Percentiles rank a stretch among this genome's conserved stretches.
phyloP scores from a whole-genome alignment of 768 basidiomycete genomes.

The Pholiota conissans region DNA sequence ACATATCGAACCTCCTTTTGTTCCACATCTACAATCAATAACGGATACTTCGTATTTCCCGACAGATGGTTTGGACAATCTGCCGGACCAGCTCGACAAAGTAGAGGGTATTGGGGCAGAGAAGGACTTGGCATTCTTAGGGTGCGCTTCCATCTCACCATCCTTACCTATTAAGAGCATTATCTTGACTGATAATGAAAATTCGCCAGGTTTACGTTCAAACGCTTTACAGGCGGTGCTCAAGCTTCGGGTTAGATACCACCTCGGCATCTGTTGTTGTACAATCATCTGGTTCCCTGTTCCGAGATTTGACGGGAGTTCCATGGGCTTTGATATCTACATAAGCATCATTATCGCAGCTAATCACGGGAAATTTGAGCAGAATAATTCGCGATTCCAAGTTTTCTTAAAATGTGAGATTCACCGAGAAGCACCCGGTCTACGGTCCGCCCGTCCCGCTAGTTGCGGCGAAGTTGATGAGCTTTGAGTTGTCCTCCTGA shows the following conservation, averaged over 20 bases:
- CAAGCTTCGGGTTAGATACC: constrained; percentile 25
- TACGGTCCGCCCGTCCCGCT: constrained; percentile 5
- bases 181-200: constrained; percentile 7
- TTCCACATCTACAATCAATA: constrained; percentile 88
- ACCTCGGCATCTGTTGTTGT: neutral
- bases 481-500: constrained; percentile 1
- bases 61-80: constrained; percentile 84
- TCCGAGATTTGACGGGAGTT: neutral
- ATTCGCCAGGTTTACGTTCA: constrained; percentile 77
- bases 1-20: constrained; percentile 93
- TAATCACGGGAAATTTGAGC: neutral
- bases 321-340: neutral
- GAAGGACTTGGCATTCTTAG: constrained; percentile 68
- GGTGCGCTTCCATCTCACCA: constrained; percentile 34
- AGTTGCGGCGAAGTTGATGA: neutral
- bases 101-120: constrained; percentile 65
- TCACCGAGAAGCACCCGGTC: neutral
- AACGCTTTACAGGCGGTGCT: constrained; percentile 56
- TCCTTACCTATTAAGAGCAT: neutral
- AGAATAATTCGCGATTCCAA: neutral
- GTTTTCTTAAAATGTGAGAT: neutral
- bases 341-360: neutral
- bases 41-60: constrained; percentile 98
- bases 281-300: constrained; percentile 2
- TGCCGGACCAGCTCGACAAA: constrained; percentile 56